Base-by-base conservation (phyloP, 768 basidiomycete genomes). In the Lentinula sp. region DNA sequence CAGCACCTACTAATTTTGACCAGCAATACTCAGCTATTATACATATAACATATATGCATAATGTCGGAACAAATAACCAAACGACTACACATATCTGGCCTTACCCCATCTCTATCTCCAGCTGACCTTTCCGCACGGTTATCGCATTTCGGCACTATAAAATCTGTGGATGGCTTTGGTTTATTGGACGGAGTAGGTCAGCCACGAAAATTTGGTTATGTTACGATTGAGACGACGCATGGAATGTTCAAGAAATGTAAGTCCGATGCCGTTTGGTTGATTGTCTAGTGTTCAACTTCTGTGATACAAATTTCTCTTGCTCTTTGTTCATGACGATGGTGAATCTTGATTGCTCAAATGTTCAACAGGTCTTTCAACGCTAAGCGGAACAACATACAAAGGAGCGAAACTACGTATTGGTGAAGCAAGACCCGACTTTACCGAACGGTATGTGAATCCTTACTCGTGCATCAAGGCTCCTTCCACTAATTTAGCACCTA, bases 351-450 rank as follows among this genome's bases (percentile, higher is more conserved):
- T 39, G 37, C 37, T 39, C 8, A 8, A 13, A 39, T 39, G 7
- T 39, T 8, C 37, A 50, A 50, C 48, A 92, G 90, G 90, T 71
- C 76, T 90, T 70, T 92, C 84, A 68, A 70, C 84, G 2, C 78
- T 94, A 31, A 92, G 87, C 62, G 92, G 93, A 37, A 84, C 88
- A 5, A 89, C 84, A 0, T 95, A 91, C 89, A 93, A 92, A 74
- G 93, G 93, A n/a, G 75, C 91, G 21, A 93, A 89, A 65, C 74
- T 94, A 35, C 82, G 91, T 16, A 82, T 94, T 39, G 90, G 90
- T 8, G 90, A 93, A 65, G 91, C 92, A n/a, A 88, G 84, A 63
- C 87, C 86, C 1, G 86, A 92, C 69, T 93, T 79, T 66, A 71
- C 70, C 2, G 84, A 87, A 68, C 78, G 84, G 91, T 88, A 54